Percentiles rank a stretch among this genome's conserved stretches.
phyloP scores from a whole-genome alignment of 2,329 filamentous ascomycete genomes.

The Pseudocercospora crystallina region DNA sequence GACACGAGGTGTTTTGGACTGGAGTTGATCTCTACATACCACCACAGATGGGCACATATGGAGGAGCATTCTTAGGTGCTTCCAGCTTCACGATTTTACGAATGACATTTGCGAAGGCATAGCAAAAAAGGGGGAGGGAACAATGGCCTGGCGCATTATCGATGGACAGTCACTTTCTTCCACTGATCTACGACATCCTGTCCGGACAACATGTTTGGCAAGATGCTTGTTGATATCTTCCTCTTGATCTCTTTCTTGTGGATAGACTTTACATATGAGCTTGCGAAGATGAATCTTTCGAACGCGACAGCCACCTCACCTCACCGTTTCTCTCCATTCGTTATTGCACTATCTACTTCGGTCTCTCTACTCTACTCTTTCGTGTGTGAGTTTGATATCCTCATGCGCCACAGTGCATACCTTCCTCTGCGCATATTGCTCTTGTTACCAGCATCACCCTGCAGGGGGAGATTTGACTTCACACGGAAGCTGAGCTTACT shows the following conservation, averaged over 20 bases:
- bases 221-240: neutral
- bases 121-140: neutral
- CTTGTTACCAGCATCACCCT: neutral
- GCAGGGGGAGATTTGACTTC: too few relatives aligned
- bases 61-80: neutral
- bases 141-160: neutral
- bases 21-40: slow-evolving; percentile 12
- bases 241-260: slow-evolving; percentile 6
- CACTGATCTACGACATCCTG: neutral
- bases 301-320: neutral
- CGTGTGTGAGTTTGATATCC: neutral
- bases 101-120: neutral
- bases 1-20: neutral
- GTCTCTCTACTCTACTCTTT: neutral
- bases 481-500: too few relatives aligned
- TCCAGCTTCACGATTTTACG: neutral
- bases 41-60: neutral
- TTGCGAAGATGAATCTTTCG: neutral
- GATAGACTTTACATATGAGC: slow-evolving; percentile 4
- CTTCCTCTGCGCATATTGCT: neutral
- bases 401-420: neutral
- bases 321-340: neutral
- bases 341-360: neutral
- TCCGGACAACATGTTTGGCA: neutral
- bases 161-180: neutral